These are phyloP conservation scores for Dendrostoma leiphaemia DNA, from an alignment of 2,329 filamentous ascomycete species.

Conservation along the genomic window DNA sequence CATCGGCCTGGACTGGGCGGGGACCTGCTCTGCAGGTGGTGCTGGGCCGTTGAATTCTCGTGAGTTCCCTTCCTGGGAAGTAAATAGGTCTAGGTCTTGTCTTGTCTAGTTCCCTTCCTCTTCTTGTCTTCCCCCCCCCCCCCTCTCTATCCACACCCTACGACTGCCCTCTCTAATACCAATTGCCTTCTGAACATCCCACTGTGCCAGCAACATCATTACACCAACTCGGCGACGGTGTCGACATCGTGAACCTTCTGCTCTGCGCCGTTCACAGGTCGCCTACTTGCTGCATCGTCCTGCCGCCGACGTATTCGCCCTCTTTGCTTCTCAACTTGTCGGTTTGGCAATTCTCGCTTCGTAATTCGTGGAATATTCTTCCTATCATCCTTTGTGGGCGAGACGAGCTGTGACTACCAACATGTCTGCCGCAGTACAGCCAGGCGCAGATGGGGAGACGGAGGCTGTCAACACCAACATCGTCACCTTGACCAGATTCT, in stretches of 20 bases:
- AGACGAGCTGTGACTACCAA: background rate
- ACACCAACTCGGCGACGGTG: background rate
- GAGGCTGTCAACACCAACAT: slow-evolving; percentile 96
- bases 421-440: slow-evolving; percentile 17
- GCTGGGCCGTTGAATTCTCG: slow-evolving; percentile 19
- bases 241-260: background rate
- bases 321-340: background rate
- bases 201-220: background rate
- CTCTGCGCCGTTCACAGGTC: background rate
- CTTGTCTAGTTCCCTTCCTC: background rate
- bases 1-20: no score
- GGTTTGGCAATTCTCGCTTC: background rate
- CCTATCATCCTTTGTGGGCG: no score
- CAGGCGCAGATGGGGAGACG: slow-evolving; percentile 47
- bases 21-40: no score
- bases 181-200: background rate
- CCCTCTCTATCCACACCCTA: background rate
- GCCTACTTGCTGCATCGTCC: no score
- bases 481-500: slow-evolving; percentile 88
- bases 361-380: no score
- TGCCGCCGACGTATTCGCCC: no score
- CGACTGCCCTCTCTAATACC: background rate
- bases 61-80: slow-evolving; percentile 19
- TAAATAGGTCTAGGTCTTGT: slow-evolving; percentile 1
- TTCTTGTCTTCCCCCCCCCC: background rate